Evolutionary conservation across 108 stramenopile species (phyloP), one percentile per base, ranked within the genome.

Genomic region (Aurantiochytrium sp.): DNA sequence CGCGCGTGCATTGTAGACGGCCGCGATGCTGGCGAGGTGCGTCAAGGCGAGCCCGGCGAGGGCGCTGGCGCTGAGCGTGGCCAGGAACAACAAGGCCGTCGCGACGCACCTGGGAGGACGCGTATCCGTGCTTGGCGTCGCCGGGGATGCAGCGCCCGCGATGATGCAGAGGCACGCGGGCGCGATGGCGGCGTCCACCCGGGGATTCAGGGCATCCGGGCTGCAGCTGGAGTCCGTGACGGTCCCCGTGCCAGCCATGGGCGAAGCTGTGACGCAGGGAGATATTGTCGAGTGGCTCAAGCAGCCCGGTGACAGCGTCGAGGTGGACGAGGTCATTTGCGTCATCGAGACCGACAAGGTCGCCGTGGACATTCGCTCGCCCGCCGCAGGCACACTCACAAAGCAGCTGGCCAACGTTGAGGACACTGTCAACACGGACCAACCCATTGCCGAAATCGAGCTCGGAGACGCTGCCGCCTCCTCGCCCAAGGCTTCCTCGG

Each of bases 261-360:
- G 94, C 72, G 99, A 99, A 90, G 97, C 97, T 89, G 98, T 99
- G 91, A 97, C 98, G 51, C 51, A 47, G 49, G 76, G 76, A 43
- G 76, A 83, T 12, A 94, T 99, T 57, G 97, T 98, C 19, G 96
- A 98, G 88, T 95, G 72, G 72, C 72, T 42, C 72, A 72, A 92
- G 90, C 8, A 90, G 18, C 55, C n/a, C 8, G 94, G 94, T 28
- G 93, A 93, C 58, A 49, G 47, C 35, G 93, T 94, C 51, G 88
- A 92, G 28, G 88, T 25, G 18, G 94, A 94, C 73, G 93, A 94
- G 16, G 93, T 93, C 23, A 45, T 93, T 1, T 93, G 88, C 60
- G 88, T 90, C 58, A 87, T 99, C 47, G 99, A 99, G 93, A 99
- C 99, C 18, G 99, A 99, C 90, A 99, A 99, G 93, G 98, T 99